Evolutionary conservation across 441 rosid genomes (phyloP).

Genomic region (Breynia disticha): DNA sequence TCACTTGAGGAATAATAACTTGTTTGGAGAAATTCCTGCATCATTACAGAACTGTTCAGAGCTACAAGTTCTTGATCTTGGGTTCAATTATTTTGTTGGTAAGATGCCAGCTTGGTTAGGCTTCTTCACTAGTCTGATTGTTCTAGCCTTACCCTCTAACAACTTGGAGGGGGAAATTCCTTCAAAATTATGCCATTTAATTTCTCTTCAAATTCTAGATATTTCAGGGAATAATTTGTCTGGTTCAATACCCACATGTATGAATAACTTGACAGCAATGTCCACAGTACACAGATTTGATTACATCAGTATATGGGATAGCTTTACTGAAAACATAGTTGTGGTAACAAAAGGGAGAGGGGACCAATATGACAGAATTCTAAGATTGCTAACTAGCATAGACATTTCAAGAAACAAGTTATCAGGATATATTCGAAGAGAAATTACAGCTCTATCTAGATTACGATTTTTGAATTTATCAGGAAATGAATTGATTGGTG

Average conservation of each 20-base stretch:
- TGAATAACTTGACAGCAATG: not conserved
- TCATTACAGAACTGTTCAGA: constrained; percentile 2
- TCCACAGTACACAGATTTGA: not conserved
- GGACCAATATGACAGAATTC: too few relatives aligned
- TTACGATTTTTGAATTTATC: too few relatives aligned
- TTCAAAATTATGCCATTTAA: not conserved
- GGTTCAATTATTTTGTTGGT: constrained; percentile 2
- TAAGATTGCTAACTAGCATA: too few relatives aligned
- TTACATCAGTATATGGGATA: not conserved
- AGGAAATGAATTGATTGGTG: too few relatives aligned
- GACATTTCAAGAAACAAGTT: too few relatives aligned
- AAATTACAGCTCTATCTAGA: too few relatives aligned
- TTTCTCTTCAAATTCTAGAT: not conserved
- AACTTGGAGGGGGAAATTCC: not conserved
- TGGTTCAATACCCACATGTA: not conserved
- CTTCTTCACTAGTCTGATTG: not conserved
- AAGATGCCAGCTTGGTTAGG: constrained; percentile 10
- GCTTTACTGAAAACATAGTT: not conserved
- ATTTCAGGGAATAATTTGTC: not conserved
- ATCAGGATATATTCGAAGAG: too few relatives aligned
- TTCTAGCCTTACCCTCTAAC: not conserved
- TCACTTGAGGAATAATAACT: constrained; percentile 1
- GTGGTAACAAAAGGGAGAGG: not conserved
- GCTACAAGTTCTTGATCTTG: not conserved
- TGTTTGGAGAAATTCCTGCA: constrained; percentile 8